A percentile compares a stretch with the other conserved stretches of the same genome.
Conservation (phyloP, 257 asterid genomes). For the Knoxia roxburghii region DNA sequence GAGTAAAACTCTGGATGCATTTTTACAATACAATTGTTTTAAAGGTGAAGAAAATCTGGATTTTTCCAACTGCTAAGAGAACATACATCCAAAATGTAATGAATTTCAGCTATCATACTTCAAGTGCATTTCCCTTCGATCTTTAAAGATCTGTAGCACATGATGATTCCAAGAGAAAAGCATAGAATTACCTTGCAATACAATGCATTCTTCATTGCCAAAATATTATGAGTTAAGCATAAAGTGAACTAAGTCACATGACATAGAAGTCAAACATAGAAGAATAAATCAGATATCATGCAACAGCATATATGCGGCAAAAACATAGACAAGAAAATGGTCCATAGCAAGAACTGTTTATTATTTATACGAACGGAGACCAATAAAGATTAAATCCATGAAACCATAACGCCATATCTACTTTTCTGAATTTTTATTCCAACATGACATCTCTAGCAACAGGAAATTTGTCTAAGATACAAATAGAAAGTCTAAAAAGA, state of each 20-base stretch:
- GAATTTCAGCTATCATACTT: not conserved
- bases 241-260: not conserved
- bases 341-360: not conserved
- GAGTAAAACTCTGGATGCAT: not conserved
- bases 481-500: not conserved
- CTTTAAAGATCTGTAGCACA: not conserved
- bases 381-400: not conserved
- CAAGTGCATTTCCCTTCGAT: not conserved
- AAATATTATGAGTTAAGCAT: not conserved
- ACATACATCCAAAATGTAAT: not conserved
- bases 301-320: not conserved
- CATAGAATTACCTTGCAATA: no score
- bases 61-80: not conserved
- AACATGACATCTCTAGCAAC: conserved; percentile 5
- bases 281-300: conserved; percentile 1
- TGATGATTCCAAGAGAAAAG: not conserved
- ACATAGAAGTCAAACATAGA: not conserved
- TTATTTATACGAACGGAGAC: not conserved
- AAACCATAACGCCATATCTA: not conserved
- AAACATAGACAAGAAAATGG: not conserved
- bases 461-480: not conserved
- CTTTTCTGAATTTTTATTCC: not conserved
- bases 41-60: not conserved
- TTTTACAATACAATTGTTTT: not conserved
- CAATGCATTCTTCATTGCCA: conserved; percentile 1